These are phyloP conservation scores for Talaromyces trachyspermus DNA, from an alignment of 495 filamentous ascomycete species.

Conservation along the genomic window DNA sequence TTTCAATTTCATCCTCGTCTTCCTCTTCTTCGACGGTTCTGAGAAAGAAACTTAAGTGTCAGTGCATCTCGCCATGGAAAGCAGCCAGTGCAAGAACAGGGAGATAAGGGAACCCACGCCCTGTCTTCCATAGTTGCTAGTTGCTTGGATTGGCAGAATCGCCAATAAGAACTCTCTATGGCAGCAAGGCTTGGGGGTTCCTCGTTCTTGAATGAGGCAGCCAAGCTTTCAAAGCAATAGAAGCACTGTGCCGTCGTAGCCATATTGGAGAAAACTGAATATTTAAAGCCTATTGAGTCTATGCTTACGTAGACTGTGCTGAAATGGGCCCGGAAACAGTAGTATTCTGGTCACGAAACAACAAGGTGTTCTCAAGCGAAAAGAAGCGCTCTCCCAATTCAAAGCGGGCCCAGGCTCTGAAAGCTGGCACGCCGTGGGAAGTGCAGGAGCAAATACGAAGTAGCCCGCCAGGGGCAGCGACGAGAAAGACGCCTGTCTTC, in stretches of 20 bases:
- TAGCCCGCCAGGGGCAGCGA: too few species aligned
- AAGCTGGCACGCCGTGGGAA: too few species aligned
- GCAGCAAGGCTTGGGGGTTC: conserved; percentile 50
- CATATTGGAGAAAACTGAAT: conserved; percentile 42
- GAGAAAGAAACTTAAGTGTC: not conserved
- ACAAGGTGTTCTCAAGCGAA: not conserved
- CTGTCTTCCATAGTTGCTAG: conserved; percentile 23
- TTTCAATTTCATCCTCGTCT: conserved; percentile 9
- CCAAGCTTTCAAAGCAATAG: conserved; percentile 83
- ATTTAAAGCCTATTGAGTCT: not conserved
- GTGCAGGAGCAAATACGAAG: too few species aligned
- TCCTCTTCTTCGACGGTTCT: conserved; percentile 14
- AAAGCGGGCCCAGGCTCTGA: too few species aligned
- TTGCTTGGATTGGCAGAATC: conserved; percentile 41
- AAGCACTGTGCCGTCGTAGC: conserved; percentile 77
- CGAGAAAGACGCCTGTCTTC: too few species aligned
- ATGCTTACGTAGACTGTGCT: not conserved
- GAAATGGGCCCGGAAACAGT: too few species aligned
- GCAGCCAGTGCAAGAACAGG: not conserved
- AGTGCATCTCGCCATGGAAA: not conserved
- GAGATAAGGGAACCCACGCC: conserved; percentile 10
- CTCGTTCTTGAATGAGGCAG: conserved; percentile 55
- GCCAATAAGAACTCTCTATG: conserved; percentile 66
- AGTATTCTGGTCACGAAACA: not conserved
- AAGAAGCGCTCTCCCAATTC: too few species aligned